Evolutionary conservation across 2,329 filamentous ascomycete genomes (phyloP).

Genomic region (Westerdykella aurantiaca): DNA sequence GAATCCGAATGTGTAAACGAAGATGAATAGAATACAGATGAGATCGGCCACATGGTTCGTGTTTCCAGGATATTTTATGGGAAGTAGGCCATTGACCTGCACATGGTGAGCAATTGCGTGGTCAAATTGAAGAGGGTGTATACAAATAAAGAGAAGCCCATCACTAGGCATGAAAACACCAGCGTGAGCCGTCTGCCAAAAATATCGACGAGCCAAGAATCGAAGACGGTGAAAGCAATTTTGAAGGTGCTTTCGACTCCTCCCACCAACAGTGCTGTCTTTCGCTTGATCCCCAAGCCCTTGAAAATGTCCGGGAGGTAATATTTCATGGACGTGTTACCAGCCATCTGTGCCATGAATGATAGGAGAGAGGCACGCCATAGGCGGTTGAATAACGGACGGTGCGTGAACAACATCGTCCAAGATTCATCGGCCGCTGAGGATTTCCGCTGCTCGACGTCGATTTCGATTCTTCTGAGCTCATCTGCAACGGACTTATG

Average conservation of each 20-base stretch:
- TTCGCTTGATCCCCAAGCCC: constrained; percentile 46
- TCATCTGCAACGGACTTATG: constrained; percentile 34
- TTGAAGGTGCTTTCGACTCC: constrained; percentile 55
- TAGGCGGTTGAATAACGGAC: constrained; percentile 47
- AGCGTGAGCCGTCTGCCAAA: constrained; percentile 49
- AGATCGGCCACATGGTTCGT: constrained; percentile 46
- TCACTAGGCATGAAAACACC: constrained; percentile 46
- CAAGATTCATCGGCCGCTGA: constrained; percentile 34
- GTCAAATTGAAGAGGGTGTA: constrained; percentile 9
- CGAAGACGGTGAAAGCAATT: constrained; percentile 51
- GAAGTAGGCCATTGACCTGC: constrained; percentile 52
- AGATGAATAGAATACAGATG: constrained; percentile 51
- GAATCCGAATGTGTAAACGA: constrained; percentile 55
- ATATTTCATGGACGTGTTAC: constrained; percentile 56
- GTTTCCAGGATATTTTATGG: constrained; percentile 48
- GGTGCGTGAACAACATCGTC: constrained; percentile 48
- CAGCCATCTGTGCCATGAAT: constrained; percentile 57
- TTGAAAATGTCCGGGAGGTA: constrained; percentile 52
- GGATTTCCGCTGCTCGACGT: constrained; percentile 38
- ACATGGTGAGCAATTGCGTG: neutral
- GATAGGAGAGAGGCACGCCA: constrained; percentile 55
- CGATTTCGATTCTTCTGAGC: constrained; percentile 44
- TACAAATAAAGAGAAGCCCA: constrained; percentile 52
- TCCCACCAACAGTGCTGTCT: constrained; percentile 48
- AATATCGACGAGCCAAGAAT: constrained; percentile 53